Percentiles rank a stretch among this genome's conserved stretches.
Conservation (phyloP, 2,329 filamentous ascomycete genomes). For the Periconia sp. region DNA sequence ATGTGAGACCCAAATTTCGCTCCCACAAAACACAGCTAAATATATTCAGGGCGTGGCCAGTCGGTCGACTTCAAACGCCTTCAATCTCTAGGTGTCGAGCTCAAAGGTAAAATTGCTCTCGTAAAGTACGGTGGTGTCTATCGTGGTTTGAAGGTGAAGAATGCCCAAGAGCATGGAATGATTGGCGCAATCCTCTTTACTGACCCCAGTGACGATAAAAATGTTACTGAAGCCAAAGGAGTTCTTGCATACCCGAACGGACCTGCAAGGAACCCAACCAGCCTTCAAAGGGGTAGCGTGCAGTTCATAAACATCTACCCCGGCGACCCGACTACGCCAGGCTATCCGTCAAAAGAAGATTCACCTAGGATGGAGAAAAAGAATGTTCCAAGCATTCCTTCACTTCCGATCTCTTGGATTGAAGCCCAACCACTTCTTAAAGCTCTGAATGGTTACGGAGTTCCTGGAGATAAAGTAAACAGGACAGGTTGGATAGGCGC, state of each 20-base stretch:
- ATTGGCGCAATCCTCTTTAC: conserved; percentile 54
- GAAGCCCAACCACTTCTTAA: conserved; percentile 82
- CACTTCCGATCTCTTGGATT: conserved; percentile 81
- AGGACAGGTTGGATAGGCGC: conserved; percentile 46
- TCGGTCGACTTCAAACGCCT: conserved; percentile 55
- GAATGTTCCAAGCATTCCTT: conserved; percentile 78
- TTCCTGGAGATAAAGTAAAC: conserved; percentile 54
- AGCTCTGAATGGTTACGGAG: conserved; percentile 82
- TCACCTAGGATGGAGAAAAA: conserved; percentile 72
- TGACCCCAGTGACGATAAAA: conserved; percentile 55
- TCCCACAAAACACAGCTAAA: no score
- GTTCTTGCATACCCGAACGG: conserved; percentile 51
- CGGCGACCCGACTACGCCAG: conserved; percentile 47
- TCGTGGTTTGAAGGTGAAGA: conserved; percentile 57
- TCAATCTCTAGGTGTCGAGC: conserved; percentile 47
- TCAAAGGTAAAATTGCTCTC: conserved; percentile 57
- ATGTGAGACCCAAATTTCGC: no score
- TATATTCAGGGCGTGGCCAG: no score
- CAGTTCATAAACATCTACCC: conserved; percentile 67
- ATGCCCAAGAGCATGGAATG: conserved; percentile 53
- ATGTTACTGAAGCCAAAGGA: conserved; percentile 55
- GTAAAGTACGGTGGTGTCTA: conserved; percentile 54
- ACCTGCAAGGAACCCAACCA: conserved; percentile 53
- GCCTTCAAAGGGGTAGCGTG: conserved; percentile 55
- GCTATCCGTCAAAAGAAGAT: conserved; percentile 85